These are phyloP conservation scores for Beta macrorhiza DNA, from an alignment of 179 eudicot species.

Conservation along the genomic window DNA sequence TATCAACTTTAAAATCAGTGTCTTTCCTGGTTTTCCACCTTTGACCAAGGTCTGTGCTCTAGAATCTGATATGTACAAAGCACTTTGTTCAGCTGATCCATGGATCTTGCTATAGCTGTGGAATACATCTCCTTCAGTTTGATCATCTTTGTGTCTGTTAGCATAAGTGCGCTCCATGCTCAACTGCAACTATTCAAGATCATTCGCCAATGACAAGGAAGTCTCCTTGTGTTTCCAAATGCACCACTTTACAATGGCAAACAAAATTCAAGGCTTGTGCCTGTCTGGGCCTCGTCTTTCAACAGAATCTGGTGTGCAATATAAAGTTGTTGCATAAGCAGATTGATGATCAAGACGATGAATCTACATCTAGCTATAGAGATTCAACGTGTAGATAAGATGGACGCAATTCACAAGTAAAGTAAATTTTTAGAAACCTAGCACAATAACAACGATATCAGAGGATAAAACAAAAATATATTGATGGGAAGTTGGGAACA, in stretches of 20 bases:
- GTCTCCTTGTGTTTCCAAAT: not conserved
- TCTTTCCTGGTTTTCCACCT: conserved; percentile 33
- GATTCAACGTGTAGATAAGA: not conserved
- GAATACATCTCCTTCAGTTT: conserved; percentile 28
- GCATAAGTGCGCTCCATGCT: conserved; percentile 42
- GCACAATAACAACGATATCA: not conserved
- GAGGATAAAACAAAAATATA: conserved; percentile 4
- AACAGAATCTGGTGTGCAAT: conserved; percentile 23
- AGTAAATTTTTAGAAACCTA: not conserved
- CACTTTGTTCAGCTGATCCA: conserved; percentile 24
- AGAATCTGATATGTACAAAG: conserved; percentile 23
- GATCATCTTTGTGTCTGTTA: conserved; percentile 33
- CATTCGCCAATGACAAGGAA: conserved; percentile 17
- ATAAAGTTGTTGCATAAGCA: conserved; percentile 14
- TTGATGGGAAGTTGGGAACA: not conserved
- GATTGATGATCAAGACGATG: conserved; percentile 1
- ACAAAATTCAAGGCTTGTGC: not conserved
- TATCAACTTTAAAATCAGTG: conserved; percentile 36
- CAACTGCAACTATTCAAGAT: conserved; percentile 14
- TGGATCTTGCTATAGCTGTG: conserved; percentile 17
- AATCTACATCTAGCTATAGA: not conserved
- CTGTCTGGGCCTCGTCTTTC: conserved; percentile 10
- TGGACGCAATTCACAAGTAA: not conserved
- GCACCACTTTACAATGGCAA: not conserved
- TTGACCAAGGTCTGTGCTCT: conserved; percentile 27